Base-by-base conservation (phyloP, 768 basidiomycete genomes). In the Tricholoma sp. region DNA sequence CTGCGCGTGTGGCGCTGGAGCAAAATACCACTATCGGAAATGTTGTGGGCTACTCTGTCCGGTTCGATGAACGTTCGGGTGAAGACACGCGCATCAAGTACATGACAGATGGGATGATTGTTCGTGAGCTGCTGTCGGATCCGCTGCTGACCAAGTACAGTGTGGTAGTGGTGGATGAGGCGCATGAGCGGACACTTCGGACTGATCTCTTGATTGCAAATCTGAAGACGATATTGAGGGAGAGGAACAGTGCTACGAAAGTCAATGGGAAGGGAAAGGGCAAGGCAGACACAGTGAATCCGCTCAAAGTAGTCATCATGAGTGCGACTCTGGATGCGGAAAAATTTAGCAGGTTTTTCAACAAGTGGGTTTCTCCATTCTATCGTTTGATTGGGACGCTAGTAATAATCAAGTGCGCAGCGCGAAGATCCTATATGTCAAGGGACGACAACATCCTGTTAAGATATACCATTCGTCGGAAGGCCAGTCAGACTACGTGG, bases 51-150 rank as follows among this genome's bases (percentile, higher is more conserved):
- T 99, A 99, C 70, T 85, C 93, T 1, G 94, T 99, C 37, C 90
- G 97, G 12, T 99, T 99, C 70, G 94, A 98, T 68, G 96, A 98
- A 65, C 74, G 81, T 17, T 81, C 80, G 11, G 77, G 84, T 9
- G 66, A 80, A 0, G 75, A 82, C 2, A 99, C 97, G 3, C 82
- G 86, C 49, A 89, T 98, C 72, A 98, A 98, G 73, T 99, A 94
- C 67, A 80, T 97, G 71, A 98, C 95, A 54, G 97, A 99, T 64
- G 97, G 97, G 59, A 98, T 98, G 91, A 86, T 98, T 61, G 88
- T 95, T 42, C 84, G 94, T 42, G 97, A 99, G 77, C 81, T 95
- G 50, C 79, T 95, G 58, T 83, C 81, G 42, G 93, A 95, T 66
- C 77, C 83, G 13, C 68, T 88, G 32, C 76, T 98, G 47, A 84